Evolutionary conservation across 805 yeast genomes (phyloP).

Genomic region (Ogataea corticis): DNA sequence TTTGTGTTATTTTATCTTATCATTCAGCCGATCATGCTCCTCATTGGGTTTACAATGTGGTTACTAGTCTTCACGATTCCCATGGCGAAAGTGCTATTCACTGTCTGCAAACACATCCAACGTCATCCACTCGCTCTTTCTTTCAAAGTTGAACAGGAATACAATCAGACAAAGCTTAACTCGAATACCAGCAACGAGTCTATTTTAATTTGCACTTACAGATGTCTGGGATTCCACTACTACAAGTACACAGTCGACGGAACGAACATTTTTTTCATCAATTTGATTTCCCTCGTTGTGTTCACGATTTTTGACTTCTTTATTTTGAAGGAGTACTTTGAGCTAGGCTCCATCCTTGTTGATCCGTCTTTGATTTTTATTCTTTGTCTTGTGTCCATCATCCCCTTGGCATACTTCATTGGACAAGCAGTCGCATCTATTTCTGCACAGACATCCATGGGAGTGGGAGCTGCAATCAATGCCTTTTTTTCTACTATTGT

Average conservation of each 20-base stretch:
- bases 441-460: conserved; percentile 98
- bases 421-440: conserved; percentile 99
- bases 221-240: conserved; percentile 90
- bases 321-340: conserved; percentile 49
- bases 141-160: conserved; percentile 59
- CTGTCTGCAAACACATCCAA: conserved; percentile 73
- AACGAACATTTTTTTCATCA: conserved; percentile 88
- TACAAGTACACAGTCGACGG: conserved; percentile 97
- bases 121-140: conserved; percentile 89
- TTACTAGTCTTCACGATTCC: conserved; percentile 86
- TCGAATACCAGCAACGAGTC: conserved; percentile 47
- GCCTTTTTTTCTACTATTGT: conserved; percentile 97
- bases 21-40: conserved; percentile 63
- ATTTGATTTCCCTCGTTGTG: conserved; percentile 73
- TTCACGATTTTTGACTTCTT: conserved; percentile 82
- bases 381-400: conserved; percentile 76
- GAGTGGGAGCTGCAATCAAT: conserved; percentile 96
- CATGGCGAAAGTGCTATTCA: conserved; percentile 77
- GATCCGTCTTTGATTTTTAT: conserved; percentile 67
- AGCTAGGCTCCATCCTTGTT: conserved; percentile 46
- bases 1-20: conserved; percentile 68
- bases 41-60: conserved; percentile 70
- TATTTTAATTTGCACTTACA: conserved; percentile 82
- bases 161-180: conserved; percentile 38
- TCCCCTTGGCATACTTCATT: conserved; percentile 93